Evolutionary conservation across 1,139 yeast genomes (phyloP), one percentile per base, ranked within the genome.

Genomic region (Debaryomyces sp.): DNA sequence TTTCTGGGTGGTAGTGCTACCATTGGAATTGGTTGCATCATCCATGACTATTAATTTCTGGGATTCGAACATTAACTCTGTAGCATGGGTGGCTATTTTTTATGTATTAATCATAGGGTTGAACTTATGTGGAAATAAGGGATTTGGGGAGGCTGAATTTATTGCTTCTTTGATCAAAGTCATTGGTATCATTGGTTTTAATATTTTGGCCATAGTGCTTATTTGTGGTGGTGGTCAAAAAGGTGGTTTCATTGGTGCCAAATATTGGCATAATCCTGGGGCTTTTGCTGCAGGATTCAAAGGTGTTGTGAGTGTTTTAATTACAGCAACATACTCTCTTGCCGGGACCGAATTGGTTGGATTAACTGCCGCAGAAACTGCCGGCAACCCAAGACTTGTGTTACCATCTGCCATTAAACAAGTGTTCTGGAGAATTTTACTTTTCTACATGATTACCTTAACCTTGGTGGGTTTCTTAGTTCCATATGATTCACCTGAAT

Each of bases 1-100:
- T 51, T 84, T 82, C 66, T 86, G 90, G 91, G 74, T 84, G 17
- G 77, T 85, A 47, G 84, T 85, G 40, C 65, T 86, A 53, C 91
- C 92, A 2, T 68, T 84, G 53, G 92, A 87, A 63, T 73, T 86
- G 56, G 89, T 85, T 51, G 91, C 91, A 9, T 84, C 87, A 37
- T 79, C 90, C 7, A 70, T 86, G 56, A 82, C 89, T 9, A 84
- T 86, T 50, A 71, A 79, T 48, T 86, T 77, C 61, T 87, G 94
- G 92, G 75, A 83, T 32, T 66, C 78, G 4, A 57, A 63, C 49
- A 72, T 82, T 52, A 77, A 79, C 59, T 74, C 86, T 2, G 91
- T 82, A 43, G 89, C 80, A 6, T 86, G 88, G 87, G 86, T 87
- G 10, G 75, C 76, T 3, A 75, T 87, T 8, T 86, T 86, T 62